Evolutionary conservation across 1,284 basidiomycete species (phyloP).

Genomic region (Apiotrichum gracile): DNA sequence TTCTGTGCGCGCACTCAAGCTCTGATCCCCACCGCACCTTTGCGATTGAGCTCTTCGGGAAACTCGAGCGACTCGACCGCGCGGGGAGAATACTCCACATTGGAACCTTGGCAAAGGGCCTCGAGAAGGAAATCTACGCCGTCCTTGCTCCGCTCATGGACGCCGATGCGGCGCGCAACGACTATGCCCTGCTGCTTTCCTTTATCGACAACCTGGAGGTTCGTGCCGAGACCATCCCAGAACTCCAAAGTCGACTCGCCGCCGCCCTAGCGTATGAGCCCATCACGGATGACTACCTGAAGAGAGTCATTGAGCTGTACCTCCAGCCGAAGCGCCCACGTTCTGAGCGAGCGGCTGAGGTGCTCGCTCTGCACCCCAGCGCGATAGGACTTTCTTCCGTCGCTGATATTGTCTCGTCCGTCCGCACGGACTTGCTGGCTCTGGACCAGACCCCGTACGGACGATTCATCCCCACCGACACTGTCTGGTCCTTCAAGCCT

Average conservation of each 20-base stretch:
- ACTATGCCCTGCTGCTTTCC: too few relatives aligned
- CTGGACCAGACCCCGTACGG: not conserved
- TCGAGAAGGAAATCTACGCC: too few relatives aligned
- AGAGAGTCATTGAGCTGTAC: not conserved
- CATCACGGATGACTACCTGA: not conserved
- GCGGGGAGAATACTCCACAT: too few relatives aligned
- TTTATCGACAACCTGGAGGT: too few relatives aligned
- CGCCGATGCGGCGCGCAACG: too few relatives aligned
- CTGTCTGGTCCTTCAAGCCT: not conserved
- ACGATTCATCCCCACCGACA: not conserved
- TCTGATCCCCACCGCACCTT: not conserved
- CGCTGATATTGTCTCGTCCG: not conserved
- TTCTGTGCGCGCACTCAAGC: not conserved
- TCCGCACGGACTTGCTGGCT: not conserved
- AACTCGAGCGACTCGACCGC: not conserved
- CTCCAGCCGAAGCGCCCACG: not conserved
- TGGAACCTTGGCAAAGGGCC: too few relatives aligned
- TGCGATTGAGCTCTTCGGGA: not conserved
- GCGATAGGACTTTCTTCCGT: not conserved
- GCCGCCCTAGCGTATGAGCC: not conserved
- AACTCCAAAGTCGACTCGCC: not conserved
- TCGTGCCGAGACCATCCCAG: too few relatives aligned
- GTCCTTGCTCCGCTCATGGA: too few relatives aligned
- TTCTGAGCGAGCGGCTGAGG: not conserved
- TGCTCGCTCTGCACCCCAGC: not conserved